Evolutionary conservation across 2,329 filamentous ascomycete species (phyloP), one percentile per base, ranked within the genome.

Genomic region (Paracamarosporium sp.): DNA sequence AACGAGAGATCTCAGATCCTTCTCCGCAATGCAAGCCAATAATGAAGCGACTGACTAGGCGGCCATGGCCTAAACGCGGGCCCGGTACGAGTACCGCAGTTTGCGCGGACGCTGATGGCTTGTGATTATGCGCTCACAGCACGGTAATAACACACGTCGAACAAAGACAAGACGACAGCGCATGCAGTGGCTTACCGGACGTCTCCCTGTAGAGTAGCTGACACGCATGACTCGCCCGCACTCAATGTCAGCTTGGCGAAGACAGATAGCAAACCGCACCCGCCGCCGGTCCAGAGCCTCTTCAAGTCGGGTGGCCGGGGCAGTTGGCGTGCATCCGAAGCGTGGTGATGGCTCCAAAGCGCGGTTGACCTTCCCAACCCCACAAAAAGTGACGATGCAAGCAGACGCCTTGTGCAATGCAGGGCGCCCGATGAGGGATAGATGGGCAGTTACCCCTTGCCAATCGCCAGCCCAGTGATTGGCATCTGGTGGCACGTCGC

Each of bases 301-400:
- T 33, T 30, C 15, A 31, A 4, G 13, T 31, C 4, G 13, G 36
- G 36, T 40, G 22, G 15, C 40, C 24, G 28, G 22, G 35, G 24
- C 38, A 7, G 15, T 17, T 25, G 64, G 66, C 65, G 69, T 55
- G 66, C 67, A 68, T 72, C 71, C 71, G 69, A 57, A 48, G 63
- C 58, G 63, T 63, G 62, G 17, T 40, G 36, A 17, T 40, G 12
- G 36, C 36, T 12, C 17, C 31, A 4, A 6, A 17, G 5, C 36
- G 17, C 36, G 36, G n/a, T 17, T 20, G 36, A 69, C 63, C 56
- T 66, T 62, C 61, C 59, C 60, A 41, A 63, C 69, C 68, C 71
- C 71, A 72, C 69, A 69, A 74, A 70, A 66, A 68, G 69, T 74
- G 73, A 74, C 71, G 71, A 64, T 67, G 64, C 65, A 63, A 63